phyloP scores from a whole-genome alignment of 169 alveolate species.

The Plasmodium reichenowi region DNA sequence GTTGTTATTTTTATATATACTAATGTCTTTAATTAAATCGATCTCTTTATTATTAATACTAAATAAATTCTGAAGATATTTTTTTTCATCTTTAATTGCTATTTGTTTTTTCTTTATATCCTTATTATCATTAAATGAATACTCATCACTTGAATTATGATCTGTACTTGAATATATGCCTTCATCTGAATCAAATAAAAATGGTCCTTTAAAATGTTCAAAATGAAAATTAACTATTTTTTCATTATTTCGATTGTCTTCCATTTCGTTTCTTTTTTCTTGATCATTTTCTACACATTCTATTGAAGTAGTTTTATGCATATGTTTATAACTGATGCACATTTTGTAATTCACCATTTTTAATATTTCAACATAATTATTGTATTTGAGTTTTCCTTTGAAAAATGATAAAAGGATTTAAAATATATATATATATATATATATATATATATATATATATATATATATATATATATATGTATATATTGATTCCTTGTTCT shows the following conservation, averaged over 20 bases:
- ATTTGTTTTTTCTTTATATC: constrained; percentile 9
- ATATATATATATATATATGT: too few relatives aligned
- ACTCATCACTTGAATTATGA: constrained; percentile 18
- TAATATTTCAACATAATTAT: constrained; percentile 42
- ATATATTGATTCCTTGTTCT: too few relatives aligned
- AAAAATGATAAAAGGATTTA: background rate
- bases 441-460: too few relatives aligned
- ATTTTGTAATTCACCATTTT: constrained; percentile 74
- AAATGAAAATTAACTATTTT: background rate
- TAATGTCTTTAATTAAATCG: constrained; percentile 53
- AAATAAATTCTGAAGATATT: constrained; percentile 30
- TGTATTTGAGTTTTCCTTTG: constrained; percentile 59
- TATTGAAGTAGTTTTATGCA: background rate
- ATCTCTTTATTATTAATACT: constrained; percentile 58
- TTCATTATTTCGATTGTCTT: background rate
- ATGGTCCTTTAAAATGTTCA: background rate
- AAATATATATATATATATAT: background rate
- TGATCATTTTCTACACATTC: background rate
- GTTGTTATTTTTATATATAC: constrained; percentile 55
- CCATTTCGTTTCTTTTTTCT: background rate
- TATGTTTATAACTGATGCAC: constrained; percentile 39
- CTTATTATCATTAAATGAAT: background rate
- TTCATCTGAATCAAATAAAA: constrained; percentile 35
- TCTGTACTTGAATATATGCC: constrained; percentile 14
- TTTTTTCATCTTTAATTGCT: constrained; percentile 25